phyloP scores from a whole-genome alignment of 2,329 filamentous ascomycete species.

The Curvularia sp. region DNA sequence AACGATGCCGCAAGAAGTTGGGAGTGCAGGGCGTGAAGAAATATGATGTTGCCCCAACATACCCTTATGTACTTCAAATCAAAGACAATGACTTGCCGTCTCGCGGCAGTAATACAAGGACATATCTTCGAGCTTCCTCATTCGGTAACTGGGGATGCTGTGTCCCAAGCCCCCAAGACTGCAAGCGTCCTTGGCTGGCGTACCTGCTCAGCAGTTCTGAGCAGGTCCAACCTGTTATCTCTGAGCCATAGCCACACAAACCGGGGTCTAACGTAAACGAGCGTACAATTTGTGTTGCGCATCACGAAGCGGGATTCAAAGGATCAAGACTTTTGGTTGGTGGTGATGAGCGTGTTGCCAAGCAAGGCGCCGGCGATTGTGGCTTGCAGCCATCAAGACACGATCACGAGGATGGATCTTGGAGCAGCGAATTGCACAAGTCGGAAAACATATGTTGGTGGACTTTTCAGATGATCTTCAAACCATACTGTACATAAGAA shows the following conservation, averaged over 20 bases:
- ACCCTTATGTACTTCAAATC: constrained; percentile 16
- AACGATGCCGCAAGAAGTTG: constrained; percentile 8
- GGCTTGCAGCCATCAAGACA: not conserved
- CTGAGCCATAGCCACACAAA: constrained; percentile 7
- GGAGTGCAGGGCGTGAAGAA: constrained; percentile 14
- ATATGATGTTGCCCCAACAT: constrained; percentile 1
- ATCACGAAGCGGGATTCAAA: not conserved
- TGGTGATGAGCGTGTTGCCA: constrained; percentile 17
- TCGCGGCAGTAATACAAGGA: constrained; percentile 5
- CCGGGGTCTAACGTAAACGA: constrained; percentile 9
- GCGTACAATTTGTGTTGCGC: not conserved
- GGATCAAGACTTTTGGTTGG: constrained; percentile 18
- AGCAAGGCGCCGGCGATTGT: constrained; percentile 11
- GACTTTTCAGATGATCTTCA: not conserved
- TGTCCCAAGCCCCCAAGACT: constrained; percentile 23
- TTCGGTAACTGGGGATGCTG: constrained; percentile 15
- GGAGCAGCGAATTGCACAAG: not conserved
- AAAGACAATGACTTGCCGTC: constrained; percentile 7
- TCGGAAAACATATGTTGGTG: not conserved
- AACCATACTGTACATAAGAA: not conserved
- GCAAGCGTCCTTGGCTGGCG: constrained; percentile 29
- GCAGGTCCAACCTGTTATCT: constrained; percentile 34
- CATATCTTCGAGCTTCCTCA: constrained; percentile 22
- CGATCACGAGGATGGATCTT: not conserved
- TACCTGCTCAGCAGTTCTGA: constrained; percentile 24